phyloP scores from a whole-genome alignment of 176 grass and related monocot species.

The Aegilops speltoides region DNA sequence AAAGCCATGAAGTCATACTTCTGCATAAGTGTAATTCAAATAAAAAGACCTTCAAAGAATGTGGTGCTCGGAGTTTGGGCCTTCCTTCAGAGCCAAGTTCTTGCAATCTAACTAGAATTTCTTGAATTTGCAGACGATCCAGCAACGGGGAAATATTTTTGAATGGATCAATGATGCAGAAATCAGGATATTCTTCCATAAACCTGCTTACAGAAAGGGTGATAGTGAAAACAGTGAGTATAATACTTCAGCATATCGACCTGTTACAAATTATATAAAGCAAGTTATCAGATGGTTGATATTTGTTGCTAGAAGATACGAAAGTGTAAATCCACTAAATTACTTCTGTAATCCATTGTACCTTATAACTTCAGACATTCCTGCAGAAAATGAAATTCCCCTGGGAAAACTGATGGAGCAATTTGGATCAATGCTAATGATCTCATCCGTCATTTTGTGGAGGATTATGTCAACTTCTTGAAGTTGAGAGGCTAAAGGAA shows the following conservation, averaged over 20 bases:
- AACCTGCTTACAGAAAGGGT: constrained; percentile 49
- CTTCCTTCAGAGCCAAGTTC: constrained; percentile 44
- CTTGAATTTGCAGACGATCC: constrained; percentile 87
- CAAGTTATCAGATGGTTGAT: neutral
- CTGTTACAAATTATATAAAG: too few species aligned
- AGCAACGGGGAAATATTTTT: constrained; percentile 81
- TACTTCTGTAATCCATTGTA: constrained; percentile 22
- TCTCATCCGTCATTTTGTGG: constrained; percentile 98
- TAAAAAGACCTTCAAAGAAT: constrained; percentile 72
- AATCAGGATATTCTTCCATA: constrained; percentile 57
- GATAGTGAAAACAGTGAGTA: constrained; percentile 9
- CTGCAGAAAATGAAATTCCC: constrained; percentile 72
- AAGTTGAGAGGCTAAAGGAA: constrained; percentile 77
- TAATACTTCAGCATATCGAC: neutral
- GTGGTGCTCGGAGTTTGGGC: constrained; percentile 66
- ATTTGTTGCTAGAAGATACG: neutral
- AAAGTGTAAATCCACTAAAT: neutral
- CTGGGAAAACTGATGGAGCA: constrained; percentile 62
- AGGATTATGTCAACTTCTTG: constrained; percentile 76
- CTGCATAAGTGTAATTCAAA: constrained; percentile 10
- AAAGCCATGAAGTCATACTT: neutral
- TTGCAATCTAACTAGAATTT: constrained; percentile 72
- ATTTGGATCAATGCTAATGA: constrained; percentile 64
- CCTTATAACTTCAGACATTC: constrained; percentile 88
- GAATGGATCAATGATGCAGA: constrained; percentile 76